phyloP scores from a whole-genome alignment of 805 yeast species.

The Komagataella populi region DNA sequence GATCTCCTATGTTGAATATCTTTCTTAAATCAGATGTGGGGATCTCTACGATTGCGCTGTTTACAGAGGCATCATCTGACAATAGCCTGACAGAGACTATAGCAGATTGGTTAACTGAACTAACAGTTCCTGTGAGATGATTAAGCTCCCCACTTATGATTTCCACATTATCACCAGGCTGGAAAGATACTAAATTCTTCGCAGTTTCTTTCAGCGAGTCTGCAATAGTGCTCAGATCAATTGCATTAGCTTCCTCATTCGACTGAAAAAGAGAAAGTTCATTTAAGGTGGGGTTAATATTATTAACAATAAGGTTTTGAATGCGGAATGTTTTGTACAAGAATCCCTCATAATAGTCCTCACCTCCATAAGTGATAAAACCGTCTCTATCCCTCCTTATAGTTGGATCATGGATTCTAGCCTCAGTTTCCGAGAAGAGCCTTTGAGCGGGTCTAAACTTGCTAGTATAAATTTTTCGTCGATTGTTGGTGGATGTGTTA shows the following conservation, averaged over 20 bases:
- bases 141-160: constrained; percentile 89
- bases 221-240: constrained; percentile 78
- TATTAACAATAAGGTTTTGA: constrained; percentile 64
- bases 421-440: constrained; percentile 80
- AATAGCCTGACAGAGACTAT: constrained; percentile 34
- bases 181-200: constrained; percentile 48
- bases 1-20: constrained; percentile 84
- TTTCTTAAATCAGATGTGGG: constrained; percentile 77
- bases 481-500: neutral
- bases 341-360: constrained; percentile 84
- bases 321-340: constrained; percentile 77
- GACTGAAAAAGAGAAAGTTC: constrained; percentile 75
- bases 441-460: constrained; percentile 76
- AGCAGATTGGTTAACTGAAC: constrained; percentile 43
- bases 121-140: constrained; percentile 72
- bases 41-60: constrained; percentile 54
- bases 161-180: constrained; percentile 90
- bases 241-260: constrained; percentile 69
- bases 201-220: constrained; percentile 63
- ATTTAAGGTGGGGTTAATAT: constrained; percentile 74
- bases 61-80: constrained; percentile 30
- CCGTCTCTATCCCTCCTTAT: constrained; percentile 49
- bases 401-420: constrained; percentile 69
- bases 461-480: constrained; percentile 5
- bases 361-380: constrained; percentile 60